Evolutionary conservation across 495 filamentous ascomycete genomes (phyloP), one percentile per base, ranked within the genome.

Genomic region (Aspergillus diversus): DNA sequence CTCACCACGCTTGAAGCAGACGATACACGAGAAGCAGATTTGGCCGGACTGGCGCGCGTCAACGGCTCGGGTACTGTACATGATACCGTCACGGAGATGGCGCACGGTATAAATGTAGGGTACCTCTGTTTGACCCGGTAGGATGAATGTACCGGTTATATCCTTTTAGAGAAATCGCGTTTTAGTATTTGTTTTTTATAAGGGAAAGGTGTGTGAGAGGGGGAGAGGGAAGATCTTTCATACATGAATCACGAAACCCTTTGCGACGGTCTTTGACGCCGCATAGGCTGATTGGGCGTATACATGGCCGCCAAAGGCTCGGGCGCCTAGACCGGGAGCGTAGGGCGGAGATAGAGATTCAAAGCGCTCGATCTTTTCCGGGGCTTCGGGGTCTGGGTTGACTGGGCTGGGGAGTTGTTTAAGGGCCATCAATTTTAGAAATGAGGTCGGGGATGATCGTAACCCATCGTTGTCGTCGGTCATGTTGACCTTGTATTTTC

Each of bases 121-220:
- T 3, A 83, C 75, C 64, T 84, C 78, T 1, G 71, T 50, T 9
- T 67, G 65, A 7, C 86, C 89, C 5, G 72, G 69, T 1, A 84
- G 72, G n/a, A 87, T 86, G 69, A 92, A 92, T 73, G 80, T 86
- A 5, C 89, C 89, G 32, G 87, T 83, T 59, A 90, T 85, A 55
- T 87, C 83, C 89, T 91, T 27, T 27, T 27, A 27, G 2, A 2
- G 21, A 27, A 27, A 27, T 27, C 21, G 2, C 21, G 21, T 27
- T 2, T 27, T 39, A 3, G n/a, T 6, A 32, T 16, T 51, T 43
- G 33, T 27, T 21, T 4, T 42, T 11, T n/a, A 39, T 46, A 48
- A n/a, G 17, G 55, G 11, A 33, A 51, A 35, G 16, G 33, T 53
- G 46, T 35, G n/a, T 13, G 21, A 27, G 6, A 35, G 21, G 27